Conservation (phyloP, 805 yeast species). For the Kluyveromyces siamensis region DNA sequence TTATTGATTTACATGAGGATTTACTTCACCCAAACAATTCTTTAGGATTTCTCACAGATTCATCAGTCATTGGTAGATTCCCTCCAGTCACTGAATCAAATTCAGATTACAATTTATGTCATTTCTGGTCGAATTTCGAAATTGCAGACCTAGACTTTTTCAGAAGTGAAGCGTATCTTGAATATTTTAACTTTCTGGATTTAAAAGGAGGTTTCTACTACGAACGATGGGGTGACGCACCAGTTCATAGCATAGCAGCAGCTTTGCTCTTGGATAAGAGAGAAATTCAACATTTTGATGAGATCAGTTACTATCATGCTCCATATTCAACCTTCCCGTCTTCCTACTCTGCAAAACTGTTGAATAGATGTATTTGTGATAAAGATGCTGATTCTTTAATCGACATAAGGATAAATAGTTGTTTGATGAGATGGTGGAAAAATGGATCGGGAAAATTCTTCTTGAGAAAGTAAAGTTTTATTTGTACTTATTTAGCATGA, state of each 20-base stretch:
- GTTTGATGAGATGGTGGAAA: slow-evolving; percentile 72
- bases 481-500: neutral
- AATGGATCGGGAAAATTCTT: slow-evolving; percentile 42
- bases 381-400: slow-evolving; percentile 35
- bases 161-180: slow-evolving; percentile 52
- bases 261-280: slow-evolving; percentile 46
- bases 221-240: slow-evolving; percentile 96
- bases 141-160: slow-evolving; percentile 64
- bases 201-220: slow-evolving; percentile 68
- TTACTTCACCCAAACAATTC: slow-evolving; percentile 30
- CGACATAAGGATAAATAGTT: slow-evolving; percentile 43
- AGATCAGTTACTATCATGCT: slow-evolving; percentile 68
- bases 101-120: slow-evolving; percentile 67
- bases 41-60: slow-evolving; percentile 40
- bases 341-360: slow-evolving; percentile 37
- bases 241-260: slow-evolving; percentile 71
- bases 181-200: slow-evolving; percentile 57
- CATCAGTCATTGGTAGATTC: slow-evolving; percentile 34
- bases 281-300: slow-evolving; percentile 70
- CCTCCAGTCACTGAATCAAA: slow-evolving; percentile 38
- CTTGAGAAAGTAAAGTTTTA: slow-evolving; percentile 7
- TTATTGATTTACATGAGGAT: slow-evolving; percentile 46
- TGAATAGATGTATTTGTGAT: slow-evolving; percentile 57
- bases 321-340: slow-evolving; percentile 62
- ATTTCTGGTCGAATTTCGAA: slow-evolving; percentile 85